phyloP scores from a whole-genome alignment of 2,329 filamentous ascomycete genomes.

The Cercospora berteroae region DNA sequence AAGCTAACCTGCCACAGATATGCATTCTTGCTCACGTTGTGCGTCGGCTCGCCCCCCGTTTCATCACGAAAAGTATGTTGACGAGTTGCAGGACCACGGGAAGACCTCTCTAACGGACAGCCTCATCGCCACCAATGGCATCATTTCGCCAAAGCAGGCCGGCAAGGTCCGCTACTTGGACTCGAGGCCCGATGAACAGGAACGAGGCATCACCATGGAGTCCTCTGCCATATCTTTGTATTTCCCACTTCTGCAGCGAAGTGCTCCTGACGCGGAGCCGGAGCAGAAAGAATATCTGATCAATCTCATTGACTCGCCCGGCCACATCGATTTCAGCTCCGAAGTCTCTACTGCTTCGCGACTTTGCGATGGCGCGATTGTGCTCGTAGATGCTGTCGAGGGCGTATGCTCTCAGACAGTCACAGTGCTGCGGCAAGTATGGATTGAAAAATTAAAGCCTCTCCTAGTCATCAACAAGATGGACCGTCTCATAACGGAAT shows the following conservation, averaged over 20 bases:
- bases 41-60: slow-evolving; percentile 39
- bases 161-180: slow-evolving; percentile 98
- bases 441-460: slow-evolving; percentile 93
- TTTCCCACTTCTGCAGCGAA: slow-evolving; percentile 83
- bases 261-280: slow-evolving; percentile 52
- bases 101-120: slow-evolving; percentile 97
- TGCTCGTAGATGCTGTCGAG: slow-evolving; percentile 94
- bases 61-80: neutral
- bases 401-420: slow-evolving; percentile 98
- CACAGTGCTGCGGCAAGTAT: slow-evolving; percentile 89
- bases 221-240: slow-evolving; percentile 95
- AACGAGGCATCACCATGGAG: slow-evolving; percentile 98
- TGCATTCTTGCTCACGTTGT: slow-evolving; percentile 92
- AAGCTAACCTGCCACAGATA: slow-evolving; percentile 51
- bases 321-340: slow-evolving; percentile 97
- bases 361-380: slow-evolving; percentile 89
- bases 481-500: slow-evolving; percentile 87
- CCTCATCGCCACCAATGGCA: slow-evolving; percentile 96
- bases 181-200: slow-evolving; percentile 91
- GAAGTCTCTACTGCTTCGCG: slow-evolving; percentile 95
- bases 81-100: slow-evolving; percentile 70
- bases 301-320: slow-evolving; percentile 96
- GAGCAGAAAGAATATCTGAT: slow-evolving; percentile 87
- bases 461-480: slow-evolving; percentile 98
- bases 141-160: slow-evolving; percentile 95